phyloP scores from a whole-genome alignment of 768 basidiomycete genomes.

The Amanita exitialis region DNA sequence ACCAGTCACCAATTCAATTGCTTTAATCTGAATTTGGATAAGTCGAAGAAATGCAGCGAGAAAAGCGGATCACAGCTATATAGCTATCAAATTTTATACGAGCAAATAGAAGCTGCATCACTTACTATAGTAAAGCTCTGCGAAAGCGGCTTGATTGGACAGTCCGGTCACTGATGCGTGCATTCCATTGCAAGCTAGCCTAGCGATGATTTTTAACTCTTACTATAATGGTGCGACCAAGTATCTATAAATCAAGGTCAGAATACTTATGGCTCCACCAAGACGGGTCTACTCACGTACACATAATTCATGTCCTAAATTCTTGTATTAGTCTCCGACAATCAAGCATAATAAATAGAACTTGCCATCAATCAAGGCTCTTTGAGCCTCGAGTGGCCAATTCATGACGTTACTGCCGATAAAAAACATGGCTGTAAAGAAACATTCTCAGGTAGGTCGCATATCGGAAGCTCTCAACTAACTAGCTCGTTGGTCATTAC shows the following conservation, averaged over 20 bases:
- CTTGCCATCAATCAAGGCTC: constrained; percentile 40
- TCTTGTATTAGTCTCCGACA: neutral
- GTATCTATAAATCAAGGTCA: constrained; percentile 23
- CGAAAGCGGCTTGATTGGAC: constrained; percentile 56
- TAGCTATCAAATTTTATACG: neutral
- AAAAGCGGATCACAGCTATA: constrained; percentile 12
- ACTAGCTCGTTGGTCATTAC: constrained; percentile 53
- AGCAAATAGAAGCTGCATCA: constrained; percentile 1
- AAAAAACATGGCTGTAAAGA: constrained; percentile 42
- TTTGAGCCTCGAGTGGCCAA: constrained; percentile 46
- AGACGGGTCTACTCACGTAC: constrained; percentile 33
- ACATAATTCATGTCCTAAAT: constrained; percentile 45
- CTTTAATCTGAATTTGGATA: constrained; percentile 28
- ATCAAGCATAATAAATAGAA: neutral
- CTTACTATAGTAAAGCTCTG: constrained; percentile 69
- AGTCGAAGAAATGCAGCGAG: neutral
- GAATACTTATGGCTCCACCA: neutral
- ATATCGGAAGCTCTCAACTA: constrained; percentile 14
- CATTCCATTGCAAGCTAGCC: neutral
- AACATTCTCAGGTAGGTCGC: neutral
- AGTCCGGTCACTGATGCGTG: constrained; percentile 40
- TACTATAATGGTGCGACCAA: constrained; percentile 50
- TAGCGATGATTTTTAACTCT: constrained; percentile 8
- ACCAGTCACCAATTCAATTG: constrained; percentile 43
- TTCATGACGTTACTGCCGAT: constrained; percentile 50